phyloP scores from a whole-genome alignment of 2,329 filamentous ascomycete genomes.

The Penicillium olsonii region DNA sequence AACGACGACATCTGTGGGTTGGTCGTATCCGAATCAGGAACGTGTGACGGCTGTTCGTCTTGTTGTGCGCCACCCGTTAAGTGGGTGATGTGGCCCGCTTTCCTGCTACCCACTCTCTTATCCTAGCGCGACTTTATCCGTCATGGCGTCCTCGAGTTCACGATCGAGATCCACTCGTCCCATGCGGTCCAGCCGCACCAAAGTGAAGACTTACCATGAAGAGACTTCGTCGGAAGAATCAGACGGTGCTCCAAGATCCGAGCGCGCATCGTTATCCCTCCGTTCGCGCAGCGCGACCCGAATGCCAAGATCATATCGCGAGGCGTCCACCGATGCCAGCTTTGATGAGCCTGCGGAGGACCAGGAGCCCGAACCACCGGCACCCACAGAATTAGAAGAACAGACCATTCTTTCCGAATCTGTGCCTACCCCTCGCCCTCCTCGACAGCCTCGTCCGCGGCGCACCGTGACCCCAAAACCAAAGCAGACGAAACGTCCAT shows the following conservation, averaged over 20 bases:
- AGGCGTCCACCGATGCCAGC: conserved; percentile 36
- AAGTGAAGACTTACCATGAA: conserved; percentile 42
- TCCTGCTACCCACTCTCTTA: conserved; percentile 7
- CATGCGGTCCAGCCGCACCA: conserved; percentile 37
- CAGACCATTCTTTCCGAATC: conserved; percentile 3
- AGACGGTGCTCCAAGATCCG: conserved; percentile 11
- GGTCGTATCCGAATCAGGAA: background rate
- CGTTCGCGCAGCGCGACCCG: conserved; percentile 34
- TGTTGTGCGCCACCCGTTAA: background rate
- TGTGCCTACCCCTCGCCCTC: conserved; percentile 4
- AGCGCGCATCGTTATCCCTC: conserved; percentile 28
- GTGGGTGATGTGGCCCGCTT: conserved; percentile 10
- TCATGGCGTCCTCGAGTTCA: conserved; percentile 34
- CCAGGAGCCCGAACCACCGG: conserved; percentile 10
- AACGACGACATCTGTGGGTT: background rate
- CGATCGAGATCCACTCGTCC: conserved; percentile 32
- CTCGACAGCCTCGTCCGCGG: conserved; percentile 8
- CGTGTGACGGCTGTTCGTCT: background rate
- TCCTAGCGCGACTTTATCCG: conserved; percentile 12
- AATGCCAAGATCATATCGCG: conserved; percentile 34
- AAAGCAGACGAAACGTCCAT: conserved; percentile 12
- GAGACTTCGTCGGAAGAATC: conserved; percentile 34
- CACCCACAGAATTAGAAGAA: conserved; percentile 12
- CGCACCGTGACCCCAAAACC: conserved; percentile 12
- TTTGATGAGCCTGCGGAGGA: conserved; percentile 18